These are phyloP conservation scores for Oryza longistaminata DNA, from an alignment of 176 grass and related monocot species.

Conservation along the genomic window DNA sequence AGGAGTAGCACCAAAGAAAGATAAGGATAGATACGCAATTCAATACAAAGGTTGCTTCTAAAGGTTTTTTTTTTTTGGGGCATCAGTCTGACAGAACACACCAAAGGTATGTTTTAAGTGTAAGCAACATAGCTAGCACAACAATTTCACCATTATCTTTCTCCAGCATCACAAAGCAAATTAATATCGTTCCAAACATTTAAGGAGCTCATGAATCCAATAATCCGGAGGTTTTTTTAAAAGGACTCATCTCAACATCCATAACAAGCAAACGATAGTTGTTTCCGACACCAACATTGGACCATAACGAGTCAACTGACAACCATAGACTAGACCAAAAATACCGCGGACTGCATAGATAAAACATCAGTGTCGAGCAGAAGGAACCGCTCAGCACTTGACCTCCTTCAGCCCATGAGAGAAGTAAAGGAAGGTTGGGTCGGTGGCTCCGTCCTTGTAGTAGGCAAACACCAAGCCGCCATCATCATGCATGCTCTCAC, in stretches of 20 bases:
- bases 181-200: not conserved
- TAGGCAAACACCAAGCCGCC: slow-evolving; percentile 71
- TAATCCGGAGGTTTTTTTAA: not conserved
- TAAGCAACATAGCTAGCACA: not conserved
- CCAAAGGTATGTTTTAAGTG: not conserved
- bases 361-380: not conserved
- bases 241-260: slow-evolving; percentile 2
- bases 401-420: slow-evolving; percentile 72
- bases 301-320: not conserved
- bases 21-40: too few relatives aligned
- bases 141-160: not conserved
- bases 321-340: slow-evolving; percentile 43
- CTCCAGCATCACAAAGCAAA: not conserved
- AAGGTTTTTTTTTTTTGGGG: too few relatives aligned
- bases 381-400: slow-evolving; percentile 59
- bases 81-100: too few relatives aligned
- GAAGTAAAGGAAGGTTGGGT: slow-evolving; percentile 90
- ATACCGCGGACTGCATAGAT: slow-evolving; percentile 17
- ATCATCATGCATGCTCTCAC: slow-evolving; percentile 92
- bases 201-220: not conserved
- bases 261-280: slow-evolving; percentile 6
- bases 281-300: slow-evolving; percentile 19
- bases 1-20: too few relatives aligned
- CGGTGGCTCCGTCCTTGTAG: slow-evolving; percentile 71
- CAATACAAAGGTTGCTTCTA: too few relatives aligned